These are phyloP conservation scores for Amanita pseudoporphyria DNA, from an alignment of 768 basidiomycete species.

Conservation along the genomic window DNA sequence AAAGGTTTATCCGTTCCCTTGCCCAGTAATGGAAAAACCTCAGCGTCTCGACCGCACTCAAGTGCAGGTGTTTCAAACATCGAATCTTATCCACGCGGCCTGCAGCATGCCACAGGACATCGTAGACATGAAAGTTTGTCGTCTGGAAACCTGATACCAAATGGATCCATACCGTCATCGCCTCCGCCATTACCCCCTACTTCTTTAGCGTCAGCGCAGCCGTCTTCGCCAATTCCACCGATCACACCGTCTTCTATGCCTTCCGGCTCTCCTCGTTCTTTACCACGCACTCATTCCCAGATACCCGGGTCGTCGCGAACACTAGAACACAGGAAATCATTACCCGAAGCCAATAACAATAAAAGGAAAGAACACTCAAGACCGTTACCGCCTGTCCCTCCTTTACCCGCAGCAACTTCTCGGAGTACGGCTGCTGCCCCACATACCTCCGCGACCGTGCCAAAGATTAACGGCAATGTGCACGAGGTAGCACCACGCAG, in stretches of 20 bases:
- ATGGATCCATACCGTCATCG: conserved; percentile 1
- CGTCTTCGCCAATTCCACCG: neutral
- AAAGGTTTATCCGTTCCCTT: neutral
- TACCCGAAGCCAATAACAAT: neutral
- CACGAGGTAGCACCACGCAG: neutral
- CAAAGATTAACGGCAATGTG: neutral
- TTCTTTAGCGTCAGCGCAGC: neutral
- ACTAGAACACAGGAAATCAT: conserved; percentile 6
- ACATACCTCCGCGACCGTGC: neutral
- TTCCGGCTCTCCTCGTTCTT: neutral
- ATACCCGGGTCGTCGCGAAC: neutral
- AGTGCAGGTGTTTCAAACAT: neutral
- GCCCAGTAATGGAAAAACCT: neutral
- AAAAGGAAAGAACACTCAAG: neutral
- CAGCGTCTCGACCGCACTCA: neutral
- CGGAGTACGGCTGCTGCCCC: neutral
- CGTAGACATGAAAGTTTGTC: neutral
- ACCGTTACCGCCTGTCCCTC: conserved; percentile 5
- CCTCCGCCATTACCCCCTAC: neutral
- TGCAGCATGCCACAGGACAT: neutral
- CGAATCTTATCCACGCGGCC: neutral
- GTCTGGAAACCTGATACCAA: neutral
- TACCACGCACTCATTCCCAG: neutral
- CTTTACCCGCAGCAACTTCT: neutral
- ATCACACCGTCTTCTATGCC: neutral